Base-by-base conservation (phyloP, 192 early-diverging fungal genomes). In the Coemansia sp. region DNA sequence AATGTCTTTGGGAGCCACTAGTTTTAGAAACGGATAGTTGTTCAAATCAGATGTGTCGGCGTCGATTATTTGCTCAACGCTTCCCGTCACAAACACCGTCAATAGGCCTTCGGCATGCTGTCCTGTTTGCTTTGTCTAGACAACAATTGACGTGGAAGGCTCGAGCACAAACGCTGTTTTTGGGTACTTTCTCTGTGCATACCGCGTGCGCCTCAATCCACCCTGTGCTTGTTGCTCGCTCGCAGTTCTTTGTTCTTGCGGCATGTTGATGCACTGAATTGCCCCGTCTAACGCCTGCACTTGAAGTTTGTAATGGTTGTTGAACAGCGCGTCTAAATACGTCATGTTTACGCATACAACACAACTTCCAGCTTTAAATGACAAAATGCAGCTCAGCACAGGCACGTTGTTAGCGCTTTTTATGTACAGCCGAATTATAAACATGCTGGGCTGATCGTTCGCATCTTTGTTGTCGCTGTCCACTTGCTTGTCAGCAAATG, bases 281-380 rank as follows among this genome's bases (percentile, higher is more conserved):
- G 74, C 68, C 16, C 74, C 74, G 48, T 77, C 74, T 18, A 77
- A 68, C 61, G 66, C 69, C 35, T 77, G 74, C 29, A 71, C 74
- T 38, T 71, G 65, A 2, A 77, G 68, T 57, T 71, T 65, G 19
- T 67, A 68, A 6, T 62, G 55, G 41, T 52, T 48, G 5, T 50
- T 59, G 58, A 64, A 71, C 22, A 68, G 74, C 10, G 63, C 38
- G 19, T 71, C 74, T 35, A 64, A 65, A 26, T 71, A 77, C 11
- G 61, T 68, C 19, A 66, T 54, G 10, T 39, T 61, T 0, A 77
- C 58, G 9, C 62, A 65, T 11, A 76, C 43, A 18, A 59, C 57
- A 23, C 57, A 59, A 23, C 23, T 1, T 23, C 27, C 57, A 3
- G 12, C 29, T 23, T 59, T 59, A 32, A 59, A 59, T 11, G 57